Evolutionary conservation across 305 asterid genomes (phyloP), one percentile per base, ranked within the genome.

Genomic region (Solanum hybrid): DNA sequence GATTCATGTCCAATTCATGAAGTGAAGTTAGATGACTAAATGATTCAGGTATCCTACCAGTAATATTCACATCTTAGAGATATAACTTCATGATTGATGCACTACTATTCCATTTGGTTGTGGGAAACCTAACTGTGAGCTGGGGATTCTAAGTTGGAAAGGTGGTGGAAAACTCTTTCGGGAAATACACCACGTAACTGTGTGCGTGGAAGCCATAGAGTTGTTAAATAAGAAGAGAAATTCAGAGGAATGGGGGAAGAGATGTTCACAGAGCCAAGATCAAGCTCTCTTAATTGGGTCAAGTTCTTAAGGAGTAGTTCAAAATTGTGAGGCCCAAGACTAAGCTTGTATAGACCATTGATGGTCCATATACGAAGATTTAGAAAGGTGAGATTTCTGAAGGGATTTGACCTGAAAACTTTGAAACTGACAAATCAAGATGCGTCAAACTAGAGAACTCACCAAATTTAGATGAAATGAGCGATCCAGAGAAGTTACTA

Each of bases 11-110:
- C 36, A 34, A 34, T 1, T 5, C 36, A 34, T 5, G 46, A 0
- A 38, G 5, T 10, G 46, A 1, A 38, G 46, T 38, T 38, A 38
- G 14, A 38, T 38, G 14, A 5, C 46, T 10, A 38, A 38, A 38
- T 0, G 46, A 38, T 38, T 38, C 46, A 38, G 56, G 56, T 42
- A 42, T 42, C 56, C 17, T 42, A 42, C 17, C 56, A 1, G 56
- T 42, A 12, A 42, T 0, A 12, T 42, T 42, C 17, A 12, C 14
- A 11, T 0, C 0, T 4, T 0, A 0, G 51, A 40, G 17, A 42
- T 12, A 0, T 42, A 42, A 42, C 1, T 4, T 0, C 56, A 42
- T 42, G 56, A 42, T 17, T 42, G 56, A 42, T 42, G 56, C 17
- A 42, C 6, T 42, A 6, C 17, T 42, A 12, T 42, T 42, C 56